A percentile compares a stretch with the other conserved stretches of the same genome.
phyloP scores from a whole-genome alignment of 495 filamentous ascomycete genomes.

The Daldinia bambusicola region DNA sequence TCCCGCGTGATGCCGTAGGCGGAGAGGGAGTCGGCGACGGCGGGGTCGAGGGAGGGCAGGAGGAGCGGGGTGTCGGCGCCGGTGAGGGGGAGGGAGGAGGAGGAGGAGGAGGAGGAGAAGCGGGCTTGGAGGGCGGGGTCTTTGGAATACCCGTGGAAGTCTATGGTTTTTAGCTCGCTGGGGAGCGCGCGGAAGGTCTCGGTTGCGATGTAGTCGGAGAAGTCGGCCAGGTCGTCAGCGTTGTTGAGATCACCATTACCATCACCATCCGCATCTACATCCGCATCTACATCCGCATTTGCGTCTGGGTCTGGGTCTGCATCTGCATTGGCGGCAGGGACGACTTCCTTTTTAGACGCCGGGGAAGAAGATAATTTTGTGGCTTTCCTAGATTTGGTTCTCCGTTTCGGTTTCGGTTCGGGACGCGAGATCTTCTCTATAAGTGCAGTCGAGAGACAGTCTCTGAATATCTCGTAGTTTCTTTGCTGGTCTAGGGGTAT shows the following conservation, averaged over 20 bases:
- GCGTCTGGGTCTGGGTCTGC: conserved; percentile 33
- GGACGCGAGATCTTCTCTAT: conserved; percentile 61
- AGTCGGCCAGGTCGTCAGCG: conserved; percentile 77
- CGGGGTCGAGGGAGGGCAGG: conserved; percentile 55
- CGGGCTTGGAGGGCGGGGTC: conserved; percentile 57
- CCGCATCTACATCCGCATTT: too few species aligned
- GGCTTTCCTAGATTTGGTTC: conserved; percentile 54
- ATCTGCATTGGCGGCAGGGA: neutral
- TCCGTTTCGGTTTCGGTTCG: conserved; percentile 57
- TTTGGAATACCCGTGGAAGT: conserved; percentile 65
- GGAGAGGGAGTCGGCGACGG: conserved; percentile 71
- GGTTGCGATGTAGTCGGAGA: conserved; percentile 76
- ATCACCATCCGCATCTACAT: too few species aligned
- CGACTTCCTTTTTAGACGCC: neutral
- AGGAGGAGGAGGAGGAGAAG: too few species aligned
- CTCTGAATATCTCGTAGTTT: conserved; percentile 77
- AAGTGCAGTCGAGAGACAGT: conserved; percentile 63
- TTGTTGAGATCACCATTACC: conserved; percentile 24
- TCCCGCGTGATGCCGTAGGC: conserved; percentile 66
- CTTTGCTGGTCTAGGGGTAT: conserved; percentile 40
- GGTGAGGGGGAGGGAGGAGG: conserved; percentile 55
- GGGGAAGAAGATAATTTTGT: conserved; percentile 32
- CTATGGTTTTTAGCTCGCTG: conserved; percentile 65
- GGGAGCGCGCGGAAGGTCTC: conserved; percentile 76
- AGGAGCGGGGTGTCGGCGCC: conserved; percentile 35